Evolutionary conservation across 257 asterid genomes (phyloP).

Genomic region (Solanum bulbocastanum): DNA sequence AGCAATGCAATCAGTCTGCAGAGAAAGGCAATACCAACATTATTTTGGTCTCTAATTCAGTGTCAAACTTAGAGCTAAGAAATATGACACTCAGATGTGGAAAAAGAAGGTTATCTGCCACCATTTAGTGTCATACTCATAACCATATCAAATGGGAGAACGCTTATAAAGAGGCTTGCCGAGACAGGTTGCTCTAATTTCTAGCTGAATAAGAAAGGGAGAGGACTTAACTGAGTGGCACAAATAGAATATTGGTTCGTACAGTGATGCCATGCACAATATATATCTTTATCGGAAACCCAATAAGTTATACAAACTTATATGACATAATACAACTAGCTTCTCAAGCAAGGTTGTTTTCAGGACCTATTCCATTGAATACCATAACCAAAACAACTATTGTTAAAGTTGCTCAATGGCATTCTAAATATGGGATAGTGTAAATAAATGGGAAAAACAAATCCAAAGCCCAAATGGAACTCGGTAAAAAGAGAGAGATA

Average conservation of each 20-base stretch:
- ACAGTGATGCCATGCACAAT: neutral
- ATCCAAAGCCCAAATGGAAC: neutral
- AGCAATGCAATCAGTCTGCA: slow-evolving; percentile 91
- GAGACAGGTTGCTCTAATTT: neutral
- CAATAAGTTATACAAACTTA: neutral
- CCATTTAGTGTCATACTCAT: neutral
- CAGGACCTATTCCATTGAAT: neutral
- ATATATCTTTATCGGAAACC: neutral
- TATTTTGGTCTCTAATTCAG: neutral
- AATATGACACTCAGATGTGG: neutral
- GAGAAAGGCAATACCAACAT: neutral
- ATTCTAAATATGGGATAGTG: neutral
- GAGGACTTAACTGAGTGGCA: neutral
- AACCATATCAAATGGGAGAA: neutral
- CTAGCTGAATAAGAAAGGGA: neutral
- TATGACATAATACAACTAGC: neutral
- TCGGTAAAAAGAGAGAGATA: neutral
- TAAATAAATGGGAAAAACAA: neutral
- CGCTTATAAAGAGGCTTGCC: neutral
- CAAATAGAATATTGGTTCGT: neutral
- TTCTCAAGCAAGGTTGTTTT: neutral
- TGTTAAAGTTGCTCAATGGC: neutral
- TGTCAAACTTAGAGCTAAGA: neutral
- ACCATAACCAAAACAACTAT: neutral
- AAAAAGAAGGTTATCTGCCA: neutral